These are phyloP conservation scores for Yamadazyma jaroonii DNA, from an alignment of 1,139 yeast species.

Conservation along the genomic window DNA sequence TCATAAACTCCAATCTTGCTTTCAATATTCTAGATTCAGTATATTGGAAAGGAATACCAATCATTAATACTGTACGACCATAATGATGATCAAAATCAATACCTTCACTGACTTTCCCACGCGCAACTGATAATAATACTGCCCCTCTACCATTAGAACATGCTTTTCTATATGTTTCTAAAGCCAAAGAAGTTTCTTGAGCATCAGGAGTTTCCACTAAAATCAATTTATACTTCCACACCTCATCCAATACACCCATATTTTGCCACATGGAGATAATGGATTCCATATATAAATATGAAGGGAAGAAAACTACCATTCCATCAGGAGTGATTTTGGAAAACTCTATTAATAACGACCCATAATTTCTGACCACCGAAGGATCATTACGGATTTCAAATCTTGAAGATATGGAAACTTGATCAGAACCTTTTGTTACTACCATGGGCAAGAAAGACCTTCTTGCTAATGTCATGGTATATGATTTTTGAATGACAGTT, in stretches of 20 bases:
- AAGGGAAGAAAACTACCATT: slow-evolving; percentile 95
- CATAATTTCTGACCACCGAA: slow-evolving; percentile 94
- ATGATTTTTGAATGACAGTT: slow-evolving; percentile 91
- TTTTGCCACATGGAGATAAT: slow-evolving; percentile 98
- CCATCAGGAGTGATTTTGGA: slow-evolving; percentile 98
- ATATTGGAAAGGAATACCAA: slow-evolving; percentile 98
- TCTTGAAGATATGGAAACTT: slow-evolving; percentile 92
- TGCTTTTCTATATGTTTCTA: slow-evolving; percentile 94
- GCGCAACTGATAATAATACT: slow-evolving; percentile 90
- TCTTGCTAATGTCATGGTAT: slow-evolving; percentile 92
- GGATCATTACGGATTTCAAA: slow-evolving; percentile 98
- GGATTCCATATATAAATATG: slow-evolving; percentile 95
- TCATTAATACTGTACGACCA: slow-evolving; percentile 96
- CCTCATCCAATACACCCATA: slow-evolving; percentile 97
- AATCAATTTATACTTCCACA: slow-evolving; percentile 94
- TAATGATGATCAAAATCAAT: slow-evolving; percentile 98
- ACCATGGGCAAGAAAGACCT: slow-evolving; percentile 92
- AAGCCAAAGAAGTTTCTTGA: slow-evolving; percentile 92
- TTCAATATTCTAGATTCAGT: slow-evolving; percentile 94
- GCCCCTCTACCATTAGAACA: slow-evolving; percentile 99
- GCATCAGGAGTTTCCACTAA: slow-evolving; percentile 99
- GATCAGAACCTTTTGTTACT: slow-evolving; percentile 96
- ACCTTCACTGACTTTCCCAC: slow-evolving; percentile 98
- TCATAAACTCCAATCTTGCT: slow-evolving; percentile 87
- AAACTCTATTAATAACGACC: slow-evolving; percentile 86